These are phyloP conservation scores for Crithidia fasciculata DNA, from an alignment of 208 protist species.

Conservation along the genomic window DNA sequence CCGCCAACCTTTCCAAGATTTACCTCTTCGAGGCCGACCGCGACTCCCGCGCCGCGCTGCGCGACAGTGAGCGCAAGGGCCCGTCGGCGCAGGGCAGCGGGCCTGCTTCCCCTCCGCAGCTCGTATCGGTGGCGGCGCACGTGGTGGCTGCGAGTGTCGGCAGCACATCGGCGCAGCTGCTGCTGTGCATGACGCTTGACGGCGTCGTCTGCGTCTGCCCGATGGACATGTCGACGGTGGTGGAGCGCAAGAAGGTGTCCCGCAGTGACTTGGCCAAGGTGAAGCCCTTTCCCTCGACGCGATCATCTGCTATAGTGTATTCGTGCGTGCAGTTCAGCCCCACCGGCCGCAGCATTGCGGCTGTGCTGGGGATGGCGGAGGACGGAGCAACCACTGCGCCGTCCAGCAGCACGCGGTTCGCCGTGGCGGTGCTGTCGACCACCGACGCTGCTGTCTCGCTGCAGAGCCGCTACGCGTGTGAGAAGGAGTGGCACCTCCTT, in stretches of 20 bases:
- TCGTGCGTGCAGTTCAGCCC: constrained; percentile 27
- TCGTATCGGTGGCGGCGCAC: constrained; percentile 31
- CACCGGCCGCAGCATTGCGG: constrained; percentile 16
- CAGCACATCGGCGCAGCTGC: constrained; percentile 18
- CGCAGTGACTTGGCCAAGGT: constrained; percentile 35
- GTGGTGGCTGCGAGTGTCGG: background rate
- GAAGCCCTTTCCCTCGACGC: constrained; percentile 21
- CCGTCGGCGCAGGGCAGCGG: background rate
- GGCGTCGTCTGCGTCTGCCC: constrained; percentile 29
- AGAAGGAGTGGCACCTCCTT: constrained; percentile 31
- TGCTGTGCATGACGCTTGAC: constrained; percentile 38
- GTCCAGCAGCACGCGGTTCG: background rate
- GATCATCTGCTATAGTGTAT: constrained; percentile 15
- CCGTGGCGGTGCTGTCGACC: constrained; percentile 22
- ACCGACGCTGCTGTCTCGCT: constrained; percentile 9
- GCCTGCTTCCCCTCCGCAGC: constrained; percentile 2
- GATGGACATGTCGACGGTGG: constrained; percentile 37
- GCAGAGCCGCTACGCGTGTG: constrained; percentile 14
- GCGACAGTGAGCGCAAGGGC: constrained; percentile 8
- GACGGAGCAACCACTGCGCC: background rate
- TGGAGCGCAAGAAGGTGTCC: constrained; percentile 41
- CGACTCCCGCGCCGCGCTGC: constrained; percentile 10
- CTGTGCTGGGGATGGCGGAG: constrained; percentile 12
- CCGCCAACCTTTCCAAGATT: constrained; percentile 63
- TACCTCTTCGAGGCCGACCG: constrained; percentile 63